These are phyloP conservation scores for Fusarium guadeloupense DNA, from an alignment of 2,329 filamentous ascomycete species.

Conservation along the genomic window DNA sequence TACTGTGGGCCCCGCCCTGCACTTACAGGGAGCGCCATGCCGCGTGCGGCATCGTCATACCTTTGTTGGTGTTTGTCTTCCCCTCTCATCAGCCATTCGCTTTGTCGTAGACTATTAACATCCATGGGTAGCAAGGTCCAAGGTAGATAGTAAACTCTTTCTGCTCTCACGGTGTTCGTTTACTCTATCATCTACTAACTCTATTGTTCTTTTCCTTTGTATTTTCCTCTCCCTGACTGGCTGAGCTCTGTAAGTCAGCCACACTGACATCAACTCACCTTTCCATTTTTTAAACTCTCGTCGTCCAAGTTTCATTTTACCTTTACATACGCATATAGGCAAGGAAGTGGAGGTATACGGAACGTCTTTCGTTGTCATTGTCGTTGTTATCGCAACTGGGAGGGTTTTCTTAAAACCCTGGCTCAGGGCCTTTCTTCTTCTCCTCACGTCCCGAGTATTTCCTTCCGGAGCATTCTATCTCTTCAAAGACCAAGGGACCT, in stretches of 20 bases:
- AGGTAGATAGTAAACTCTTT: slow-evolving; percentile 13
- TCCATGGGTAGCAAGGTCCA: no score
- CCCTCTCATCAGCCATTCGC: slow-evolving; percentile 31
- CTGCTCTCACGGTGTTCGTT: neutral
- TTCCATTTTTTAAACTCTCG: neutral
- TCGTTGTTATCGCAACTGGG: neutral
- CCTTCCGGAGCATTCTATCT: slow-evolving; percentile 1
- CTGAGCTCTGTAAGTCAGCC: slow-evolving; percentile 25
- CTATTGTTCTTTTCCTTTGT: slow-evolving; percentile 7
- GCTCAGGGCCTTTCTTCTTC: neutral
- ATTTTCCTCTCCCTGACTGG: slow-evolving; percentile 1
- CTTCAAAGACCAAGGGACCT: neutral
- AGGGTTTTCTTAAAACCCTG: slow-evolving; percentile 6
- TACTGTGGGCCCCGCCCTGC: slow-evolving; percentile 20
- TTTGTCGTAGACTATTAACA: slow-evolving; percentile 20
- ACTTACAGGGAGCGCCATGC: slow-evolving; percentile 27
- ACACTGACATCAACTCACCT: slow-evolving; percentile 29
- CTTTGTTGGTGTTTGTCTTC: slow-evolving; percentile 10
- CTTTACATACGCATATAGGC: slow-evolving; percentile 13
- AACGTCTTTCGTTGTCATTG: neutral
- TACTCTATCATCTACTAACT: neutral
- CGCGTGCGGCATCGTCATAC: slow-evolving; percentile 28
- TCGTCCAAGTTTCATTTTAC: slow-evolving; percentile 9
- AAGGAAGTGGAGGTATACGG: no score
- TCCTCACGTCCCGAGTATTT: slow-evolving; percentile 1